Conservation (phyloP, 2,329 filamentous ascomycete species). For the Davidsoniella australis region DNA sequence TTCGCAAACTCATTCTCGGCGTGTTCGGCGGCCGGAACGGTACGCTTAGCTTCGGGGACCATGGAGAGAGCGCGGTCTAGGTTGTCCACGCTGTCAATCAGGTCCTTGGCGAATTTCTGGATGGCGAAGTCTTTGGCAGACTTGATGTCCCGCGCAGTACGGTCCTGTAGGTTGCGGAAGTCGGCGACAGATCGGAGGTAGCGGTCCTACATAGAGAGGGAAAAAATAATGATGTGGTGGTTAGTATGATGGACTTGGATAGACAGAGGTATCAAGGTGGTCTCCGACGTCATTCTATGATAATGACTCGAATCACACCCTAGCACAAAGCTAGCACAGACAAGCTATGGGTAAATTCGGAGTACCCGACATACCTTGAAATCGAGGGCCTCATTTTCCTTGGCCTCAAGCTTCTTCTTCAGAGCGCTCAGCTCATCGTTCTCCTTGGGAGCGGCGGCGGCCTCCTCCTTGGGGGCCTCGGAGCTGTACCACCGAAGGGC, state of each 20-base stretch:
- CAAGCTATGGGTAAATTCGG: background rate
- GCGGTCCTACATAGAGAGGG: slow-evolving; percentile 50
- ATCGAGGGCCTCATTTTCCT: slow-evolving; percentile 43
- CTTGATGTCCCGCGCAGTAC: slow-evolving; percentile 80
- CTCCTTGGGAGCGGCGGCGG: slow-evolving; percentile 17
- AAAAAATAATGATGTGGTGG: slow-evolving; percentile 5
- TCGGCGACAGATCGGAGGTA: slow-evolving; percentile 88
- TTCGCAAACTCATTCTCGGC: slow-evolving; percentile 37
- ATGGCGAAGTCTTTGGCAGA: slow-evolving; percentile 82
- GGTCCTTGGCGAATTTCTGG: slow-evolving; percentile 85
- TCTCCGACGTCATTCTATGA: background rate
- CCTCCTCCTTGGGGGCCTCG: slow-evolving; percentile 15
- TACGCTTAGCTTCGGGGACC: slow-evolving; percentile 52
- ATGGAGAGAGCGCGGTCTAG: slow-evolving; percentile 78
- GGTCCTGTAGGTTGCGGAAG: slow-evolving; percentile 94
- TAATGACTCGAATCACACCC: background rate
- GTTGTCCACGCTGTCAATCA: slow-evolving; percentile 92
- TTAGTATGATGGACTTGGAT: background rate
- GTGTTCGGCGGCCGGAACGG: slow-evolving; percentile 22
- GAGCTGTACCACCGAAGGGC: slow-evolving; percentile 12
- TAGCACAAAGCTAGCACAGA: background rate
- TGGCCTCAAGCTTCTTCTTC: slow-evolving; percentile 35
- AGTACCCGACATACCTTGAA: slow-evolving; percentile 51
- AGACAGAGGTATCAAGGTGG: background rate
- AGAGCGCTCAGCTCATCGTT: slow-evolving; percentile 25